Percentiles rank a stretch among this genome's conserved stretches.
These are phyloP conservation scores for Kondoa subrosea DNA, from an alignment of 768 basidiomycete species.

Conservation along the genomic window DNA sequence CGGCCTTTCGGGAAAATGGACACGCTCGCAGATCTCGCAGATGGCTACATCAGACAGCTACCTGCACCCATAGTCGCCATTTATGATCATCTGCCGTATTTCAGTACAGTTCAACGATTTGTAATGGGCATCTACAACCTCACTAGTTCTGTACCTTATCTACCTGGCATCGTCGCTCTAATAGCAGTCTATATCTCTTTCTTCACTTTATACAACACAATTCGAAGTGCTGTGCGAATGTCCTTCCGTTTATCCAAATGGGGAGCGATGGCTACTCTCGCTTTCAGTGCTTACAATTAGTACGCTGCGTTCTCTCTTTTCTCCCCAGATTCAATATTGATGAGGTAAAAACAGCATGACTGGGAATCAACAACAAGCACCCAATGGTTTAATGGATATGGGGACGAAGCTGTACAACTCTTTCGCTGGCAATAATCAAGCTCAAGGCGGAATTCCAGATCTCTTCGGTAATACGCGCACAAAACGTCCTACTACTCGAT, in stretches of 20 bases:
- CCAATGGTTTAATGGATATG: background rate
- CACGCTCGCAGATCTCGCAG: background rate
- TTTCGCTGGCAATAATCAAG: background rate
- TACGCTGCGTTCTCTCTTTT: no score
- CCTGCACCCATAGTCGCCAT: background rate
- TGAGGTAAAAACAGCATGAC: no score
- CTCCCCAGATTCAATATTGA: no score
- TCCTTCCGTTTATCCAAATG: background rate
- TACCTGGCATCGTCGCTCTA: background rate
- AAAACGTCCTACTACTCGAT: background rate
- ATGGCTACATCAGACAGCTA: background rate
- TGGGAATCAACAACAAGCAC: background rate
- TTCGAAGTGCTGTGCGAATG: background rate
- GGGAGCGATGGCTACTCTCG: background rate
- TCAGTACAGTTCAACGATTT: background rate
- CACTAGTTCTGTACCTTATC: background rate
- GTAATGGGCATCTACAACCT: background rate
- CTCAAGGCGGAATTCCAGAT: background rate
- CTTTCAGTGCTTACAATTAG: background rate
- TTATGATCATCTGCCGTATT: background rate
- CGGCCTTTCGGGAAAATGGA: constrained; percentile 1
- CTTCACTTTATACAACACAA: background rate
- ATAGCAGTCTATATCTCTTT: constrained; percentile 1
- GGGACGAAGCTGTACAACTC: background rate
- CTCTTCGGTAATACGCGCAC: background rate